Evolutionary conservation across 1,284 basidiomycete species (phyloP), one percentile per base, ranked within the genome.

Genomic region (Tilletiopsis washingtonensis): DNA sequence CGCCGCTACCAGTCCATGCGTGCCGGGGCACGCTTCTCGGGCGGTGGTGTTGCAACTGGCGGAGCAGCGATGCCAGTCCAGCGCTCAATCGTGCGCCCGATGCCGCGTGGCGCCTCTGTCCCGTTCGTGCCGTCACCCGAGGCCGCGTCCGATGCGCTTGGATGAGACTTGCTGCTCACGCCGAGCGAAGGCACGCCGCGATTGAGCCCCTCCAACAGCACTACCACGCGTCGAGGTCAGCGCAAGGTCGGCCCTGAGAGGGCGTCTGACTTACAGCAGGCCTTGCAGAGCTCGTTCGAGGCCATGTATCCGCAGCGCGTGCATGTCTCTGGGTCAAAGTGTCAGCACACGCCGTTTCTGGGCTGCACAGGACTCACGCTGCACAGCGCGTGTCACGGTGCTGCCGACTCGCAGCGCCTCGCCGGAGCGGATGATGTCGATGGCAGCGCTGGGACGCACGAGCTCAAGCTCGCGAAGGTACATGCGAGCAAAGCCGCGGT

Each of bases 381-480:
- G 57, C 37, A 60, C 57, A 3, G 62, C 54, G 37, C 66, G 58
- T 40, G 53, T 62, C 29, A 59, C 61, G 51, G 64, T 54, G 36
- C 63, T 56, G 36, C 58, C 65, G 3, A 54, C 47, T 9, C 36
- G 62, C 40, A 73, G 49, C 24, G 61, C 58, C 47, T 73, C 69
- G 23, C 65, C 63, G 9, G 57, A 55, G 21, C 64, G 88, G 45
- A 98, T 96, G 57, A 98, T 94, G 71, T 99, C 93, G 52, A 99
- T 88, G 58, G 98, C 96, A 2, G 88, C 87, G 62, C 85, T 88
- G 0, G 94, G 91, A 17, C 93, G 81, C 29, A 91, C 84, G 0
- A 85, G 86, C 76, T 99, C 93, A 14, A 98, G 80, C 61, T 97
- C 90, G 74, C 98, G 98, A 39, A 98, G 80, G 67, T 97, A 94